phyloP scores from a whole-genome alignment of 768 basidiomycete species.

The Tulasnella sp. region DNA sequence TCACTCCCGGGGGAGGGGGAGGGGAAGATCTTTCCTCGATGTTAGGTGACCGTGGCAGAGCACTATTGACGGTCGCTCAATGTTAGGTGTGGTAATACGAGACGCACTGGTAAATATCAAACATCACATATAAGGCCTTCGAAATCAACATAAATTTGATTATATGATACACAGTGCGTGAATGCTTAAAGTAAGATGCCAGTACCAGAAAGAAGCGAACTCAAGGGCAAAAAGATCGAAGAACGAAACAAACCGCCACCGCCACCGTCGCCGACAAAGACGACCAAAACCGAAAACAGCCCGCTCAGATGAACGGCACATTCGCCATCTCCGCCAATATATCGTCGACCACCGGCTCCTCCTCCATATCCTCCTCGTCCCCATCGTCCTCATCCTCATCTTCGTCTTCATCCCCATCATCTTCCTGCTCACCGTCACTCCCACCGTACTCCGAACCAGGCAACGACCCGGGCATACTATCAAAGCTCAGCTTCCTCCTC shows the following conservation, averaged over 20 bases:
- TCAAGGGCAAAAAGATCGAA: background rate
- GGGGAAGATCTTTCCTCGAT: too few relatives aligned
- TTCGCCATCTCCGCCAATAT: slow-evolving; percentile 82
- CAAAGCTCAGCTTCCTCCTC: slow-evolving; percentile 56
- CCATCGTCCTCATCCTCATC: slow-evolving; percentile 53
- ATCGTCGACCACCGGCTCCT: slow-evolving; percentile 76
- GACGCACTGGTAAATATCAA: too few relatives aligned
- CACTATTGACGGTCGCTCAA: too few relatives aligned
- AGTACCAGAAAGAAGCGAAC: background rate
- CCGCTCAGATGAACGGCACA: slow-evolving; percentile 53
- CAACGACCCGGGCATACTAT: slow-evolving; percentile 86
- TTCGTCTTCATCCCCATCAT: slow-evolving; percentile 43
- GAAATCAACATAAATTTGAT: background rate
- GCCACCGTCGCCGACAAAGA: background rate
- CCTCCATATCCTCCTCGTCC: slow-evolving; percentile 54
- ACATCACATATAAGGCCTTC: fast-evolving
- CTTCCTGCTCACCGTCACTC: slow-evolving; percentile 45
- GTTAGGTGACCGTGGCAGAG: too few relatives aligned
- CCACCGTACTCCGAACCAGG: slow-evolving; percentile 46
- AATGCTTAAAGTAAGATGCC: background rate
- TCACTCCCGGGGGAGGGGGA: too few relatives aligned
- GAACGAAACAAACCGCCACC: background rate
- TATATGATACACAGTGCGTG: background rate
- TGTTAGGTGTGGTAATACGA: too few relatives aligned
- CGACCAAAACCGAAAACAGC: background rate